Evolutionary conservation across 306 rosid genomes (phyloP).

Genomic region (Phaseolus lunatus): DNA sequence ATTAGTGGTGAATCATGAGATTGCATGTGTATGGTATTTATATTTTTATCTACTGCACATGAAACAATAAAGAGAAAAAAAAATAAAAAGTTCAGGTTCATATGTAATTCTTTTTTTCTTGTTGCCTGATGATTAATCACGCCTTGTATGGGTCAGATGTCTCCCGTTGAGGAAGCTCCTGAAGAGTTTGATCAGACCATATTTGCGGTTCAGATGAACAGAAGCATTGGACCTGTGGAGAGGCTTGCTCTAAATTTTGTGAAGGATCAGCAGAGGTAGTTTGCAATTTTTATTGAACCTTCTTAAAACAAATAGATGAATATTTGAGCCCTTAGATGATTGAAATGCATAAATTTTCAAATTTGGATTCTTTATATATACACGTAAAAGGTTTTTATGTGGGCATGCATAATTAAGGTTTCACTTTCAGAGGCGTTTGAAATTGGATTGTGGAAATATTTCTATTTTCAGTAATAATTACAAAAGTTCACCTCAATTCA

Average conservation of each 20-base stretch:
- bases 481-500: background rate
- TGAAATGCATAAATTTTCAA: background rate
- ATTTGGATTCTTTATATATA: background rate
- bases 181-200: slow-evolving; percentile 97
- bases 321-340: slow-evolving; percentile 9
- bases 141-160: slow-evolving; percentile 60
- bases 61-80: background rate
- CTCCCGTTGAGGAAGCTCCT: slow-evolving; percentile 83
- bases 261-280: slow-evolving; percentile 88
- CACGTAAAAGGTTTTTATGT: background rate
- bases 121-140: slow-evolving; percentile 37
- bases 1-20: slow-evolving; percentile 21
- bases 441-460: background rate
- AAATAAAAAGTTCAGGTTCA: background rate
- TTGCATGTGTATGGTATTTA: background rate
- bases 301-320: slow-evolving; percentile 9
- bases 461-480: background rate
- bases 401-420: background rate
- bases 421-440: slow-evolving; percentile 5
- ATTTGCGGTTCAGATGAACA: slow-evolving; percentile 59
- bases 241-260: slow-evolving; percentile 66
- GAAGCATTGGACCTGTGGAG: slow-evolving; percentile 74
- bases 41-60: slow-evolving; percentile 2
- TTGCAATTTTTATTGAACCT: slow-evolving; percentile 16
- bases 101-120: slow-evolving; percentile 28